phyloP scores from a whole-genome alignment of 2,329 filamentous ascomycete species.

The Zalaria obscura region DNA sequence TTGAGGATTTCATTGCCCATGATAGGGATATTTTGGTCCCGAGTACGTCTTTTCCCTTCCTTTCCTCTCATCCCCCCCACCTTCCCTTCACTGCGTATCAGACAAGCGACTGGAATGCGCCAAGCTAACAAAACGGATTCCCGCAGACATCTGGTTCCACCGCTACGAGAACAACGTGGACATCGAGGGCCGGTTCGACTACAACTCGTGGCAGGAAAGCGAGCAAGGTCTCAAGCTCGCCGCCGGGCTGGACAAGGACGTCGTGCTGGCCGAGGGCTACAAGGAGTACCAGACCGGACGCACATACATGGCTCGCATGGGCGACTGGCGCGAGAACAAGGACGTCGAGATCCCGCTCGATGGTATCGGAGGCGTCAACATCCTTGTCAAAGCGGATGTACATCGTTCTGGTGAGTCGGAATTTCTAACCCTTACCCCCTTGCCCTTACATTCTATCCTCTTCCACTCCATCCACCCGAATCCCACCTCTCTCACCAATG shows the following conservation, averaged over 20 bases:
- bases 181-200: slow-evolving; percentile 95
- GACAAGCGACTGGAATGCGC: no score
- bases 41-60: slow-evolving; percentile 45
- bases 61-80: neutral
- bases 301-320: slow-evolving; percentile 79
- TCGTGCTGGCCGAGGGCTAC: slow-evolving; percentile 85
- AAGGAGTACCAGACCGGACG: slow-evolving; percentile 85
- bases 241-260: slow-evolving; percentile 60
- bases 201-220: slow-evolving; percentile 97
- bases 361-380: slow-evolving; percentile 92
- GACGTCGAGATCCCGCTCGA: slow-evolving; percentile 87
- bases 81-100: no score
- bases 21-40: slow-evolving; percentile 88
- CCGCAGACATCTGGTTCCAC: slow-evolving; percentile 88
- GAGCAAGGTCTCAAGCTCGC: slow-evolving; percentile 66
- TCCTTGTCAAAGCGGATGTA: slow-evolving; percentile 94
- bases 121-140: neutral
- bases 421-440: neutral
- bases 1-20: slow-evolving; percentile 92
- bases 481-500: slow-evolving; percentile 9
- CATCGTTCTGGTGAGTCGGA: slow-evolving; percentile 65
- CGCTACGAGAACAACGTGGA: slow-evolving; percentile 64
- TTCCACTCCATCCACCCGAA: neutral
- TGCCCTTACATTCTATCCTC: neutral
- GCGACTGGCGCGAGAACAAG: slow-evolving; percentile 84